Evolutionary conservation across 805 yeast genomes (phyloP).

Genomic region (Suhomyces xylopsoci): DNA sequence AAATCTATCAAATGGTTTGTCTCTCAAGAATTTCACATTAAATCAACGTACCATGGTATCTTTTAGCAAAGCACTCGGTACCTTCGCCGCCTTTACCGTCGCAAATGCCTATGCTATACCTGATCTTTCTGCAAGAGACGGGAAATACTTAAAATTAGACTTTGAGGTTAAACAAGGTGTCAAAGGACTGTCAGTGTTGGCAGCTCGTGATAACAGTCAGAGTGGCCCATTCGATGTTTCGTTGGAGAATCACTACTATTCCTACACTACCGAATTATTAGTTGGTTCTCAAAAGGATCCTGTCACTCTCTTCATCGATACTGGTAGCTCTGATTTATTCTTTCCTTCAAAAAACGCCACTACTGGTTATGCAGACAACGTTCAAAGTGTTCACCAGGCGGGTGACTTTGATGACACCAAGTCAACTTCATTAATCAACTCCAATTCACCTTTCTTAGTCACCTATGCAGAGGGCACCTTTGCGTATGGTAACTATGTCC

Average conservation of each 20-base stretch:
- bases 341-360: background rate
- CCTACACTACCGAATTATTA: slow-evolving; percentile 8
- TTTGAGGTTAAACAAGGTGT: background rate
- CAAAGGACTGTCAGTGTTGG: background rate
- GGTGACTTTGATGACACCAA: slow-evolving; percentile 39
- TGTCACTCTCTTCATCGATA: slow-evolving; percentile 33
- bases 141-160: background rate
- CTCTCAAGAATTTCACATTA: background rate
- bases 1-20: background rate
- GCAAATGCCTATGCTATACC: background rate
- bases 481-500: slow-evolving; percentile 37
- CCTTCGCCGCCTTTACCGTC: background rate
- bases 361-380: background rate
- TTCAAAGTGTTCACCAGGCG: background rate
- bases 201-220: background rate
- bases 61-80: background rate
- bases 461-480: slow-evolving; percentile 46
- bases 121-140: background rate
- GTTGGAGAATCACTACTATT: background rate
- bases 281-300: slow-evolving; percentile 29
- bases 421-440: slow-evolving; percentile 42
- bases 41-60: background rate
- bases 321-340: slow-evolving; percentile 44
- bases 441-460: slow-evolving; percentile 41
- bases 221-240: background rate